Percentiles rank a stretch among this genome's conserved stretches.
Evolutionary conservation across 352 stramenopile species (phyloP).

Genomic region (Globisporangium okanoganense): DNA sequence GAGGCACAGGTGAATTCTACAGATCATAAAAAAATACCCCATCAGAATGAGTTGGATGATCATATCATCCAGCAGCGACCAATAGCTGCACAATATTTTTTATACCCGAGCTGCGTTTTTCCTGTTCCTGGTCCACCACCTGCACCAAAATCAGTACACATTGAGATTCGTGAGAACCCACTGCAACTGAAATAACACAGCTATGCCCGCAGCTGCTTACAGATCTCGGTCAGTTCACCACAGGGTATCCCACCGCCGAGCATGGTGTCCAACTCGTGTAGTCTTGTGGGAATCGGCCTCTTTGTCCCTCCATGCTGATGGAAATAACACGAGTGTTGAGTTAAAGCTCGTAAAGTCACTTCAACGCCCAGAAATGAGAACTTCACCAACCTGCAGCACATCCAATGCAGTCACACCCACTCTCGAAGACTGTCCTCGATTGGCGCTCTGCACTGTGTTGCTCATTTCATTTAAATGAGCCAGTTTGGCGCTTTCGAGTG

Average conservation of each 20-base stretch:
- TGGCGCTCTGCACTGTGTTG: background rate
- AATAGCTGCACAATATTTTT: background rate
- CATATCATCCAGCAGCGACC: background rate
- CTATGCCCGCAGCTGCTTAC: slow-evolving; percentile 21
- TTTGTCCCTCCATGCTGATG: slow-evolving; percentile 25
- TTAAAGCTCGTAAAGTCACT: background rate
- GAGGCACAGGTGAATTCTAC: slow-evolving; percentile 68
- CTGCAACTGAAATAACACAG: background rate
- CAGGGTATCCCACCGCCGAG: slow-evolving; percentile 61
- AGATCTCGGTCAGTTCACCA: slow-evolving; percentile 79
- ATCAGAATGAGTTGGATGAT: background rate
- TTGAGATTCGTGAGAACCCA: background rate
- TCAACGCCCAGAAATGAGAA: background rate
- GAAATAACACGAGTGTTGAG: background rate
- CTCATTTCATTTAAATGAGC: no score
- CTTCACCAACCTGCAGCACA: slow-evolving; percentile 33
- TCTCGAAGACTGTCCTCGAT: background rate
- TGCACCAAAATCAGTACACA: slow-evolving; percentile 15
- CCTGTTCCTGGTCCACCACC: slow-evolving; percentile 63
- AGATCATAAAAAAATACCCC: background rate
- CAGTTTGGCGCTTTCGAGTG: slow-evolving; percentile 21
- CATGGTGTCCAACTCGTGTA: slow-evolving; percentile 48
- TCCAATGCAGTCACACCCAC: slow-evolving; percentile 42
- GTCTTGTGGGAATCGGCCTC: slow-evolving; percentile 34
- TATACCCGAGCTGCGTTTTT: slow-evolving; percentile 75